Conservation (phyloP, 768 basidiomycete species). For the Pisolithus albus region DNA sequence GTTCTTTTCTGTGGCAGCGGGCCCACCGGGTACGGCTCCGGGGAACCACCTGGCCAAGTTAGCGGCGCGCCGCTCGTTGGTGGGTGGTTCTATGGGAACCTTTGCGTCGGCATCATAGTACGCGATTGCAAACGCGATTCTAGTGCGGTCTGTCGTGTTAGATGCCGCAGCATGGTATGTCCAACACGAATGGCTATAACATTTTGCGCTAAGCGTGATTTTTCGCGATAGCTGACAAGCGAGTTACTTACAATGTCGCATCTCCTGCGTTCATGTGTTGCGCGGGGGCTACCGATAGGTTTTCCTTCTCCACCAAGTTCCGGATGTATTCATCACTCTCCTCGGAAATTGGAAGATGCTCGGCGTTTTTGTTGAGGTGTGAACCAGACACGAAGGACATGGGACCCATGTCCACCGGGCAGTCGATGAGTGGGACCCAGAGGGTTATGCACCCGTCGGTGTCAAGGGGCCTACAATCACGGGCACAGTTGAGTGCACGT, state of each 20-base stretch:
- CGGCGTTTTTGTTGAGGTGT: background rate
- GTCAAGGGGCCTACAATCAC: background rate
- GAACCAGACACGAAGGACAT: conserved; percentile 5
- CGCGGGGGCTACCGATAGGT: background rate
- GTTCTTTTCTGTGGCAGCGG: conserved; percentile 2
- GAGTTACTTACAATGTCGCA: background rate
- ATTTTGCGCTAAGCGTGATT: background rate
- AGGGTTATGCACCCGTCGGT: conserved; percentile 3
- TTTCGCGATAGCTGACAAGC: no score
- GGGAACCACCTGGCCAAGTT: conserved; percentile 7
- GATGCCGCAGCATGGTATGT: conserved; percentile 4
- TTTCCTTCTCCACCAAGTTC: conserved; percentile 2
- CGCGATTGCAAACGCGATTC: conserved; percentile 1
- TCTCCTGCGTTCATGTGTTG: conserved; percentile 2
- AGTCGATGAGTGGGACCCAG: conserved; percentile 4
- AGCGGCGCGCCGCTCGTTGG: conserved; percentile 1
- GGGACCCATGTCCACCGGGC: conserved; percentile 5
- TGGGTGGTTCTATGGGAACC: background rate
- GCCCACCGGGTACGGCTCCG: background rate
- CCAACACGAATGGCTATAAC: conserved; percentile 5
- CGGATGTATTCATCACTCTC: background rate
- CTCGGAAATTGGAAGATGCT: conserved; percentile 3
- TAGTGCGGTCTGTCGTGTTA: background rate
- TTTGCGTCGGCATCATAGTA: conserved; percentile 1
- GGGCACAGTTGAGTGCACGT: background rate